Evolutionary conservation across 495 filamentous ascomycete species (phyloP), one percentile per base, ranked within the genome.

Genomic region (Clohesyomyces aquaticus): DNA sequence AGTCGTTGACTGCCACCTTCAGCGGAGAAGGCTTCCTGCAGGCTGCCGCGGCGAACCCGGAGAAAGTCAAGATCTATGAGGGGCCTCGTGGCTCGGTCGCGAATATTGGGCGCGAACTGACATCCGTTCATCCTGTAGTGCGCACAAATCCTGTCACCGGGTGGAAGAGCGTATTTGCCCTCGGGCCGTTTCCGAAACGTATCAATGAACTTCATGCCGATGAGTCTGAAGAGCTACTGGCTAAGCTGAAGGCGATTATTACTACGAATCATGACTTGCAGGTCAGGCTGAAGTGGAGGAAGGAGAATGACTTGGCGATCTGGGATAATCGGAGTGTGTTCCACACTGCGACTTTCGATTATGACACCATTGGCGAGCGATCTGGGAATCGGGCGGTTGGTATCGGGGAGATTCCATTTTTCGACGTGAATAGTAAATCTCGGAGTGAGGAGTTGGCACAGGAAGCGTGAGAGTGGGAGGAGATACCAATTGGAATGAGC

Each of bases 111-210:
- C 77, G 77, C 4, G 77, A 82, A 14, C 75, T 91, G 4, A 79
- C 76, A 19, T 85, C 87, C 4, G 73, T 84, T n/a, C 88, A 93
- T 73, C 87, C 88, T 0, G 84, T 91, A 1, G 76, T 91, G 22
- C 85, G 89, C 18, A 91, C 88, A 18, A 91, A 93, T 72, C 88
- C 89, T 0, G 85, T 90, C 0, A 89, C 88, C 0, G 88, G 89
- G 0, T 91, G 88, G 87, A 88, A 88, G 71, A 81, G 76, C 6
- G 76, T 92, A 8, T 91, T 85, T 64, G 84, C 82, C 1, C 79
- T 86, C n/a, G 85, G 84, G 38, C 78, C 76, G 4, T 85, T 88
- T 74, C 77, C 83, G 3, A 71, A 81, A 66, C 71, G 78, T 19
- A 86, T 92, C 74, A 82, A 90, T 71, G 88, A 81, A 11, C 67